These are phyloP conservation scores for Tolypocladium inflatum DNA, from an alignment of 2,329 filamentous ascomycete species.

Conservation along the genomic window DNA sequence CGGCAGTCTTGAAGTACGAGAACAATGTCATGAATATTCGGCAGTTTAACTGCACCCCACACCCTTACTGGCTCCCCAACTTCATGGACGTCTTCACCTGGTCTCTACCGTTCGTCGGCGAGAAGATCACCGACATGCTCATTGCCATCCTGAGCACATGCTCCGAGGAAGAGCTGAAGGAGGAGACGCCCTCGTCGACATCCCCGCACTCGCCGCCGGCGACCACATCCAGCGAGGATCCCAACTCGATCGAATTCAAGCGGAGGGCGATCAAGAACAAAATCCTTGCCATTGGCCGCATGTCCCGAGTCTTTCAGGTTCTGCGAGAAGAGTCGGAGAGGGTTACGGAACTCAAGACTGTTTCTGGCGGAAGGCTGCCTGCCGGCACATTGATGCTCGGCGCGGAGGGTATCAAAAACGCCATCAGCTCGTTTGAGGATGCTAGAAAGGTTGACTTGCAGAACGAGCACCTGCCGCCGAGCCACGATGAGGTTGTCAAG, in stretches of 20 bases:
- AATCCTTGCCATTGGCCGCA: slow-evolving; percentile 90
- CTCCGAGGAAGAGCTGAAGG: slow-evolving; percentile 96
- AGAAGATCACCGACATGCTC: slow-evolving; percentile 99
- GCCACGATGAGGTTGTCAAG: slow-evolving; percentile 80
- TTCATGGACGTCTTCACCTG: slow-evolving; percentile 99
- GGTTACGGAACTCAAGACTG: slow-evolving; percentile 96
- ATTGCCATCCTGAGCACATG: slow-evolving; percentile 97
- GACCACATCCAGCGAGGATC: slow-evolving; percentile 44
- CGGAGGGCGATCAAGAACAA: slow-evolving; percentile 98
- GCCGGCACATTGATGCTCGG: slow-evolving; percentile 96
- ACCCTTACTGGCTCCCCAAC: slow-evolving; percentile 98
- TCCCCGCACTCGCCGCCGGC: slow-evolving; percentile 54
- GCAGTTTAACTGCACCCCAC: slow-evolving; percentile 98
- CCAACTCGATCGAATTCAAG: slow-evolving; percentile 88
- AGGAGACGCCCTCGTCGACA: slow-evolving; percentile 61
- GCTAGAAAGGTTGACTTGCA: slow-evolving; percentile 93
- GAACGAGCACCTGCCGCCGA: slow-evolving; percentile 90
- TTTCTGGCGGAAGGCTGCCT: slow-evolving; percentile 81
- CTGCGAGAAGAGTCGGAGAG: slow-evolving; percentile 93
- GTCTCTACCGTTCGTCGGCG: slow-evolving; percentile 96
- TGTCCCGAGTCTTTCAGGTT: slow-evolving; percentile 97
- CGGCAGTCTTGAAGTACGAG: slow-evolving; percentile 96
- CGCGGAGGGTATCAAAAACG: slow-evolving; percentile 96
- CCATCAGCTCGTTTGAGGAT: slow-evolving; percentile 94
- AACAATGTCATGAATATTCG: slow-evolving; percentile 99